Evolutionary conservation across 345 rosid genomes (phyloP), one percentile per base, ranked within the genome.

Genomic region (Eucalyptus urophylla): DNA sequence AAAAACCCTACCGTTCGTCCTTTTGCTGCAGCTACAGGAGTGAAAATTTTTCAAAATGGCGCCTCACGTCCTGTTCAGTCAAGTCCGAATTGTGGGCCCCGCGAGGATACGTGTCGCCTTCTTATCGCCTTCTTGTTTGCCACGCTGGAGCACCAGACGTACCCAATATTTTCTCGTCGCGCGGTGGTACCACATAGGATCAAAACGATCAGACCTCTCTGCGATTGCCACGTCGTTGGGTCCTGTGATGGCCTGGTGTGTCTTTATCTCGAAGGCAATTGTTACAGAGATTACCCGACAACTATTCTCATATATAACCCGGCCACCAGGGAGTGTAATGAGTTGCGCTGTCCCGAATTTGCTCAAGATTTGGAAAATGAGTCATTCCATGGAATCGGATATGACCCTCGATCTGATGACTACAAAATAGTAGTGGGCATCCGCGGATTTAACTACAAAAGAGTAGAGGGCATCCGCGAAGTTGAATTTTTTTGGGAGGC

Each of bases 301-400:
- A 22, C 62, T 22, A 0, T 56, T 56, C 27, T 56, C 13, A 56
- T 56, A 56, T 56, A 56, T 56, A 56, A 22, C 29, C 62, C 62
- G 62, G 21, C 62, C 29, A 56, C 62, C 6, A 56, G 62, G 62
- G 62, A 56, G 29, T 56, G 27, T 56, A 56, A 56, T 56, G 13
- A 56, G 62, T 56, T 56, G 62, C 6, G 27, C 62, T 56, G 27
- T 24, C 27, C 62, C 62, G 29, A 24, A 22, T 24, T 56, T 56
- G 29, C 2, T 56, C 27, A 56, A 56, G 29, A 56, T 56, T 2
- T 0, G 27, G 1, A 8, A 2, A 21, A 8, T 53, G 24, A 53
- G 11, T 4, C 29, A 56, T 56, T 56, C 29, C 62, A 56, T 24
- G 62, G 62, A 56, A 0, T 56, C 27, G 29, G 62, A 56, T 56